phyloP scores from a whole-genome alignment of 352 stramenopile species.

The Chrysophaeum taylorii region DNA sequence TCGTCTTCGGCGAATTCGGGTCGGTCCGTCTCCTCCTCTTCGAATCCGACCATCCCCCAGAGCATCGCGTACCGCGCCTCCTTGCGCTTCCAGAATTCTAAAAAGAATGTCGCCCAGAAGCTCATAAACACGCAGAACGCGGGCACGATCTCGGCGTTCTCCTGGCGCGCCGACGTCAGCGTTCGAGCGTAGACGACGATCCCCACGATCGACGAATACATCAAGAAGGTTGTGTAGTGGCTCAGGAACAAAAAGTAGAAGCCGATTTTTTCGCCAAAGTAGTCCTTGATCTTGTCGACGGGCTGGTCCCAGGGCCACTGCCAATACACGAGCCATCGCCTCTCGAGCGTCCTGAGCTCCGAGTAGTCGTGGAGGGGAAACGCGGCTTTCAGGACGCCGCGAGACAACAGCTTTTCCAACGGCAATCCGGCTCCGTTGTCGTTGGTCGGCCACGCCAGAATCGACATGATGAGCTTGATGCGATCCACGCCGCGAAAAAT shows the following conservation, averaged over 20 bases:
- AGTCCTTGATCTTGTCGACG: slow-evolving; percentile 31
- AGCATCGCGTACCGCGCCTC: slow-evolving; percentile 56
- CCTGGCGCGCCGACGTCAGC: slow-evolving; percentile 24
- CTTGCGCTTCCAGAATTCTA: slow-evolving; percentile 79
- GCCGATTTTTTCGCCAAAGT: slow-evolving; percentile 59
- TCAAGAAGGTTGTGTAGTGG: slow-evolving; percentile 71
- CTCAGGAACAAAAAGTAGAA: slow-evolving; percentile 81
- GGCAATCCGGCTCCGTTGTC: slow-evolving; percentile 13
- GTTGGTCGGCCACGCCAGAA: neutral
- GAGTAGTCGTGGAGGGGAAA: slow-evolving; percentile 22
- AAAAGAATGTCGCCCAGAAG: slow-evolving; percentile 66
- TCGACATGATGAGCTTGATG: slow-evolving; percentile 24
- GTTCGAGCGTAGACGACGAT: slow-evolving; percentile 55
- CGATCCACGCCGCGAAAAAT: slow-evolving; percentile 21
- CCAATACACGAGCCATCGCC: slow-evolving; percentile 17
- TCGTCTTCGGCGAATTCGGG: slow-evolving; percentile 29
- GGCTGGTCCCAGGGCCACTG: slow-evolving; percentile 28
- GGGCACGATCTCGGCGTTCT: slow-evolving; percentile 20
- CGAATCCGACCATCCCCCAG: slow-evolving; percentile 52
- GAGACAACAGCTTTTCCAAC: slow-evolving; percentile 13
- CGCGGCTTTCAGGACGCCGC: slow-evolving; percentile 1
- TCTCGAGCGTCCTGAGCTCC: slow-evolving; percentile 7
- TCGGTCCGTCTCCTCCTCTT: slow-evolving; percentile 24
- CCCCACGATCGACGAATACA: slow-evolving; percentile 57
- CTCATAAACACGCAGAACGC: slow-evolving; percentile 56